Percentiles rank a stretch among this genome's conserved stretches.
phyloP scores from a whole-genome alignment of 352 stramenopile genomes.

The Pythium chondricola region DNA sequence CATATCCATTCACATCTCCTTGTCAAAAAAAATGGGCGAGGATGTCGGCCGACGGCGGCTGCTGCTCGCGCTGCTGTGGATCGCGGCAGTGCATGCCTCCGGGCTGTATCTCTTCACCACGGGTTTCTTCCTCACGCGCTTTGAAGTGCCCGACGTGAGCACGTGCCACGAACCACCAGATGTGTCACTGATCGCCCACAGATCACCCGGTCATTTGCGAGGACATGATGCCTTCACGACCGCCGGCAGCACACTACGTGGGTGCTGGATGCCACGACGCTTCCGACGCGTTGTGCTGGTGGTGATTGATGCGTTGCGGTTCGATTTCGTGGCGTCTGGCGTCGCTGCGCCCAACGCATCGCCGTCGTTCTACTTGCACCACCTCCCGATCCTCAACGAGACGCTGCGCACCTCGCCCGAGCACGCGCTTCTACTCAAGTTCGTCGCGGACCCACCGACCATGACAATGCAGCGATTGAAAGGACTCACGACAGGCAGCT shows the following conservation, averaged over 20 bases:
- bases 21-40: too few relatives aligned
- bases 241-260: constrained; percentile 9
- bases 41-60: constrained; percentile 2
- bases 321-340: constrained; percentile 88
- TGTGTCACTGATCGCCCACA: background rate
- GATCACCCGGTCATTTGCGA: background rate
- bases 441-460: constrained; percentile 97
- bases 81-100: constrained; percentile 38
- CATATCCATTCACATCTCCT: too few relatives aligned
- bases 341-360: background rate
- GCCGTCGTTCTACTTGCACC: constrained; percentile 73
- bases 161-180: constrained; percentile 31
- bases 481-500: constrained; percentile 94
- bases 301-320: constrained; percentile 95
- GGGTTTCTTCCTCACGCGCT: constrained; percentile 88
- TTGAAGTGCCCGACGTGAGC: constrained; percentile 72
- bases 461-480: constrained; percentile 98
- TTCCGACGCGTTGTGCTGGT: constrained; percentile 90
- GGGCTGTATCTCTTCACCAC: constrained; percentile 79
- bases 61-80: constrained; percentile 19
- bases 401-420: constrained; percentile 41
- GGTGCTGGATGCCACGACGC: constrained; percentile 70
- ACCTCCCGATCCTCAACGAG: constrained; percentile 75
- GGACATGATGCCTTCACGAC: background rate
- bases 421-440: constrained; percentile 86